phyloP scores from a whole-genome alignment of 352 stramenopile species.

The Pythium dissotocum region DNA sequence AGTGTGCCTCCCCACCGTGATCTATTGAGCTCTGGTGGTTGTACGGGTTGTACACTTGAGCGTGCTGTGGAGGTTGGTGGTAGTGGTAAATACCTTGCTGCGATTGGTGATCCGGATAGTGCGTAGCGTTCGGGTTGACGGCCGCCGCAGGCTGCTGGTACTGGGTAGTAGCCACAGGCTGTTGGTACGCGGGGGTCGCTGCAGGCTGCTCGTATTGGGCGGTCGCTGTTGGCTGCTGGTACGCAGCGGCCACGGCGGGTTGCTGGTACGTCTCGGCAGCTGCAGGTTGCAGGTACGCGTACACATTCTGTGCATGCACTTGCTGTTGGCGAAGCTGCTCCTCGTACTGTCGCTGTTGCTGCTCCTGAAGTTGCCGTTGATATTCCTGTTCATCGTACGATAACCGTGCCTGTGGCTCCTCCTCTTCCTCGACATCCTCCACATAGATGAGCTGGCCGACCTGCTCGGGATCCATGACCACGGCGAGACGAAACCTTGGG shows the following conservation, averaged over 20 bases:
- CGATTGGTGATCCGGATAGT: slow-evolving; percentile 23
- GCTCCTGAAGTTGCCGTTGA: slow-evolving; percentile 15
- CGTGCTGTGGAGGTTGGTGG: neutral
- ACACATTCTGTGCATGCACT: slow-evolving; percentile 16
- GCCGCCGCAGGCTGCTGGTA: neutral
- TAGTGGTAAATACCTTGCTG: neutral
- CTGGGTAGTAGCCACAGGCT: neutral
- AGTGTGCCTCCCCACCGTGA: neutral
- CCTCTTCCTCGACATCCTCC: slow-evolving; percentile 31
- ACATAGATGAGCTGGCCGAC: slow-evolving; percentile 80
- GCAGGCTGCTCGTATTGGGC: neutral
- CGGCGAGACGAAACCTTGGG: slow-evolving; percentile 67
- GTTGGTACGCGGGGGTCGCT: neutral
- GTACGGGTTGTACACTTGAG: neutral
- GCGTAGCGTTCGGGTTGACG: slow-evolving; percentile 13
- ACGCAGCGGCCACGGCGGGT: neutral
- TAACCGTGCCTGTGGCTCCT: slow-evolving; percentile 32
- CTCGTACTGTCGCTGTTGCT: slow-evolving; percentile 8
- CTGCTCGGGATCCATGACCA: slow-evolving; percentile 59
- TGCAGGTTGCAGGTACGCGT: slow-evolving; percentile 22
- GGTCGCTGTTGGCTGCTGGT: neutral
- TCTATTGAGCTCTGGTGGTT: slow-evolving; percentile 19
- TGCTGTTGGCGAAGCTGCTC: slow-evolving; percentile 23
- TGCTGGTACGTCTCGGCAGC: neutral
- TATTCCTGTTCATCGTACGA: slow-evolving; percentile 28